phyloP scores from a whole-genome alignment of 805 yeast species.

The Spathaspora sp. region DNA sequence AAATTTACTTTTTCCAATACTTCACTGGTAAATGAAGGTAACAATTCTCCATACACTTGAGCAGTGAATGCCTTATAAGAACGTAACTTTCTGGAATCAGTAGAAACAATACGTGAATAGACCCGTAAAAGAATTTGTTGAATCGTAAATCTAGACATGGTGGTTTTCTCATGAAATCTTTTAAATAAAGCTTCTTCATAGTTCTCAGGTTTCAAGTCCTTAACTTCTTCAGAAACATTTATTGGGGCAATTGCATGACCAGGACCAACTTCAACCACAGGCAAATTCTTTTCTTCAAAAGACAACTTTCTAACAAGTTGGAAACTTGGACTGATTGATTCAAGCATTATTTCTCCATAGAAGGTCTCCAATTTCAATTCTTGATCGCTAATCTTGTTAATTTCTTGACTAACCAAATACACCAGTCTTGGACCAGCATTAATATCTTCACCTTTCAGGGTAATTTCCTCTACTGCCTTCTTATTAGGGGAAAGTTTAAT shows the following conservation, averaged over 20 bases:
- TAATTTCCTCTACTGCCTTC: conserved; percentile 7
- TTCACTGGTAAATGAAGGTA: conserved; percentile 71
- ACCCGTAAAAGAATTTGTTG: conserved; percentile 72
- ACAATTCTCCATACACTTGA: conserved; percentile 85
- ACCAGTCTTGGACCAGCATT: conserved; percentile 18
- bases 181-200: conserved; percentile 18
- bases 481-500: conserved; percentile 31
- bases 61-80: conserved; percentile 84
- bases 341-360: conserved; percentile 13
- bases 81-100: conserved; percentile 59
- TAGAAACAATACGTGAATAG: conserved; percentile 76
- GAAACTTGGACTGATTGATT: conserved; percentile 9
- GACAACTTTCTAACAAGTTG: conserved; percentile 1
- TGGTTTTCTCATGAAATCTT: conserved; percentile 15
- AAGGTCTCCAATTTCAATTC: conserved; percentile 19
- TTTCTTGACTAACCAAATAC: conserved; percentile 11
- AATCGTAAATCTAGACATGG: conserved; percentile 36
- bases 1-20: conserved; percentile 59
- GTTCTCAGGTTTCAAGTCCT: conserved; percentile 16
- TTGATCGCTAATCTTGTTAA: conserved; percentile 11
- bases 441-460: conserved; percentile 12
- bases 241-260: conserved; percentile 3
- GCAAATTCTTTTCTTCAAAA: background rate
- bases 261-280: background rate
- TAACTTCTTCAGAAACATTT: conserved; percentile 5